Conservation (phyloP, 208 protist genomes). For the Acanthamoeba divionensis region DNA sequence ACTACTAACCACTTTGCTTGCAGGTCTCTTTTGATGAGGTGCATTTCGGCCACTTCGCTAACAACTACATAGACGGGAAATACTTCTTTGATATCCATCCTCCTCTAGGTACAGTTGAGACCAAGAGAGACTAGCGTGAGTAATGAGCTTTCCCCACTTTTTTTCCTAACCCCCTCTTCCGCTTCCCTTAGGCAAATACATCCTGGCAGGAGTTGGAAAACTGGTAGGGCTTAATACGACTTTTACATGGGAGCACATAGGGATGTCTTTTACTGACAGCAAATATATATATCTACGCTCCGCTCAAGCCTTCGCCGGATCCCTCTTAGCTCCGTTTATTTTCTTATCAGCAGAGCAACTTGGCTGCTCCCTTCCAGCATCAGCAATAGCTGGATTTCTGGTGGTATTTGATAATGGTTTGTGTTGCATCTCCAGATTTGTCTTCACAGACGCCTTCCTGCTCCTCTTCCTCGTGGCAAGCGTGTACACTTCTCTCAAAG, state of each 20-base stretch:
- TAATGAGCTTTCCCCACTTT: too few relatives aligned
- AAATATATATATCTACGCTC: constrained; percentile 21
- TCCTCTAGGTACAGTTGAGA: constrained; percentile 3
- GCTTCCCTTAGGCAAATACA: not conserved
- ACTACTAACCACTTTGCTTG: too few relatives aligned
- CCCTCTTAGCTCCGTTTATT: not conserved
- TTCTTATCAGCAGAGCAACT: constrained; percentile 18
- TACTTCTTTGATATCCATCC: constrained; percentile 67
- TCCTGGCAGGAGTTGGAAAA: not conserved
- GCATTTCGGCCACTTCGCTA: constrained; percentile 58
- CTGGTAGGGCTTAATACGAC: constrained; percentile 4
- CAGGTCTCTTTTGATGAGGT: constrained; percentile 61
- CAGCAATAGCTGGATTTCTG: not conserved
- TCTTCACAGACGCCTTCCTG: constrained; percentile 34
- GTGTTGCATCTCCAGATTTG: constrained; percentile 3
- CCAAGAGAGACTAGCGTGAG: too few relatives aligned
- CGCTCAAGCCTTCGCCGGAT: not conserved
- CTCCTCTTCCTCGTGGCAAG: constrained; percentile 20
- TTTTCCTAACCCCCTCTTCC: too few relatives aligned
- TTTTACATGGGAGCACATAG: constrained; percentile 5
- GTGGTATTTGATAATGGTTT: constrained; percentile 10
- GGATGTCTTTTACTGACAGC: not conserved
- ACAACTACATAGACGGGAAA: constrained; percentile 12
- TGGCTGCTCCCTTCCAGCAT: not conserved
- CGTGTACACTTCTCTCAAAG: constrained; percentile 22